Evolutionary conservation across 148 eudicot species (phyloP).

Genomic region (Vaccinium myrtillus): DNA sequence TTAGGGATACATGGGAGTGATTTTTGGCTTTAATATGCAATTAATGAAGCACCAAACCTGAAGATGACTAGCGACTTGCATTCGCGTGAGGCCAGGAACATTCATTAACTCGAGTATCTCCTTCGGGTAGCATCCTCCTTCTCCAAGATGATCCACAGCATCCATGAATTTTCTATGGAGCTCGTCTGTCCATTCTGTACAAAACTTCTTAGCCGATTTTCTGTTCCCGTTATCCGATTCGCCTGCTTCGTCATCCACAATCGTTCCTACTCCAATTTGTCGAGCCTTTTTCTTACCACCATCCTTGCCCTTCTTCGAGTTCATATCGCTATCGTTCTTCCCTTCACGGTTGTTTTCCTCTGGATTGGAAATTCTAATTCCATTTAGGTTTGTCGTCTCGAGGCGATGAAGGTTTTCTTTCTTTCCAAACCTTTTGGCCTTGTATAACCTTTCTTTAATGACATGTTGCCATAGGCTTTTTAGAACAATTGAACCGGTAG

Average conservation of each 20-base stretch:
- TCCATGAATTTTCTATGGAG: constrained; percentile 16
- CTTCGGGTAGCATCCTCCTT: constrained; percentile 22
- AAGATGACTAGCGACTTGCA: constrained; percentile 25
- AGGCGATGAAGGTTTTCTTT: neutral
- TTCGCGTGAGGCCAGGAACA: constrained; percentile 16
- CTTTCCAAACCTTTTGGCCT: neutral
- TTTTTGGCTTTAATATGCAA: neutral
- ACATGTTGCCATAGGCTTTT: constrained; percentile 13
- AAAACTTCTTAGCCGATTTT: neutral
- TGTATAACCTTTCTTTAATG: neutral
- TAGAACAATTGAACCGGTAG: neutral
- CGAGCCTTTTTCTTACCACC: neutral
- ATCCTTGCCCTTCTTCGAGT: neutral
- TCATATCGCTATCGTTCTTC: neutral
- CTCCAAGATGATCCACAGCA: constrained; percentile 19
- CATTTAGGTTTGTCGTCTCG: neutral
- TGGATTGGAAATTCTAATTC: neutral
- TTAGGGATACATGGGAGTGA: neutral
- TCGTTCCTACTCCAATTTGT: neutral
- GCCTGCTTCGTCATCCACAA: neutral
- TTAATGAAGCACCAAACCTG: constrained; percentile 8
- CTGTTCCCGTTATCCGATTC: neutral
- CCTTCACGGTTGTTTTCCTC: neutral
- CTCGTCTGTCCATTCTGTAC: constrained; percentile 9
- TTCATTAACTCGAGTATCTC: constrained; percentile 16